Evolutionary conservation across 1,284 basidiomycete species (phyloP), one percentile per base, ranked within the genome.

Genomic region (Phylloporus gajari): DNA sequence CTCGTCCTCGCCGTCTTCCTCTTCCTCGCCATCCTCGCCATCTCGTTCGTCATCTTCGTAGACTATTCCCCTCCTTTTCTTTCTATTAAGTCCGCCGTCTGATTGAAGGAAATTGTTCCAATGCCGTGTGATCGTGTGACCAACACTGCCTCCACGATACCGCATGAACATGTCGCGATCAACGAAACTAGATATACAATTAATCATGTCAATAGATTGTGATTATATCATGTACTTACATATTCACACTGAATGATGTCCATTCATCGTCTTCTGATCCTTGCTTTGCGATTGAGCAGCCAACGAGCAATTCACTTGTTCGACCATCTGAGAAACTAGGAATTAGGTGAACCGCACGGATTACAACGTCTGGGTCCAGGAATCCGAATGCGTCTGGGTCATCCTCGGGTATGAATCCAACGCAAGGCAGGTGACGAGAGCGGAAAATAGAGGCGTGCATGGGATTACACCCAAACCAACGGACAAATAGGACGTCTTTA

Each of bases 331-430:
- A 27, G 35, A 73, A 75, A 0, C 5, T 30, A 6, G 67, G 62
- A 11, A 75, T 73, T 1, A 75, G 51, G 17, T 75, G 68, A 1
- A 74, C 58, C 0, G 62, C 59, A 1, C 23, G 17, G 15, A 74
- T 59, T 0, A 74, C 67, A 2, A 27, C 7, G 11, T 69, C 6
- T 0, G 68, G 69, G 19, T 75, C 62, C 1, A 75, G 5, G 25
- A 75, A 75, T 3, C 70, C 38, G 2, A 73, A 68, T 27, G 60
- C 46, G 2, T 67, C 67, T 0, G 53, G 48, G 13, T 68, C 40
- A 2, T 72, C 61, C 13, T 71, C 42, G 3, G 27, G 32, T 13
- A 71, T 15, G 40, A 72, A 72, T 15, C 59, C 46, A 23, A 71
- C 9, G 2, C 4, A 4, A 13, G 48, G 58, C 6, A 71, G 67